Evolutionary conservation across 441 rosid genomes (phyloP).

Genomic region (Codiaeum variegatum): DNA sequence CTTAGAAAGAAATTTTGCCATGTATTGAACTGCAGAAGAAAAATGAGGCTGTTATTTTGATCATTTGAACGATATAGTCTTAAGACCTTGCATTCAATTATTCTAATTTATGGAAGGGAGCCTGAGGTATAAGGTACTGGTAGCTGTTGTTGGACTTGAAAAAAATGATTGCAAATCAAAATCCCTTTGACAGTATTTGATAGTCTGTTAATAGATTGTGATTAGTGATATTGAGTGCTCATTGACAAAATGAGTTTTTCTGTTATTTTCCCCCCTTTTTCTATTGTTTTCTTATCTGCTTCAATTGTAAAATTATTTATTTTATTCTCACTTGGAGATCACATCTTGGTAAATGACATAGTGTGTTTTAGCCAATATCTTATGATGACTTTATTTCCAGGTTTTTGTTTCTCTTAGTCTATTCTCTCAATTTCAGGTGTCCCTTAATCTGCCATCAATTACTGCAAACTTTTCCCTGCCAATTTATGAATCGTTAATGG

Average conservation of each 20-base stretch:
- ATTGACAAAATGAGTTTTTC: not conserved
- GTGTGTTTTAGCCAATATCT: not conserved
- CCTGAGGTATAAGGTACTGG: not conserved
- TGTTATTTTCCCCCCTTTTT: not conserved
- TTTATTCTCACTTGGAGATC: not conserved
- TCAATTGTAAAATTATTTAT: not conserved
- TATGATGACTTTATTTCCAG: not conserved
- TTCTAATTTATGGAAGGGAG: not conserved
- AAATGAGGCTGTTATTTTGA: not conserved
- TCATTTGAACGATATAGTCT: not conserved
- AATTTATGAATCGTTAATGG: constrained; percentile 47
- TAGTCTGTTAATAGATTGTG: not conserved
- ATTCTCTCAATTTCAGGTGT: constrained; percentile 56
- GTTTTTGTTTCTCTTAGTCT: constrained; percentile 8
- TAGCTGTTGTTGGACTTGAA: not conserved
- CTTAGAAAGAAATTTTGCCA: not conserved
- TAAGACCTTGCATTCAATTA: not conserved
- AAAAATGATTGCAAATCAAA: not conserved
- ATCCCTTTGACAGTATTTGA: not conserved
- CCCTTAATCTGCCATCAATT: constrained; percentile 38
- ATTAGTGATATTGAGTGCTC: not conserved
- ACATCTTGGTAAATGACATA: not conserved
- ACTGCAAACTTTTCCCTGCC: constrained; percentile 53
- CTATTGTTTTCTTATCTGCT: not conserved
- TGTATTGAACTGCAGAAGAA: not conserved